phyloP scores from a whole-genome alignment of 306 rosid genomes.

The Sechiopsis laciniata region DNA sequence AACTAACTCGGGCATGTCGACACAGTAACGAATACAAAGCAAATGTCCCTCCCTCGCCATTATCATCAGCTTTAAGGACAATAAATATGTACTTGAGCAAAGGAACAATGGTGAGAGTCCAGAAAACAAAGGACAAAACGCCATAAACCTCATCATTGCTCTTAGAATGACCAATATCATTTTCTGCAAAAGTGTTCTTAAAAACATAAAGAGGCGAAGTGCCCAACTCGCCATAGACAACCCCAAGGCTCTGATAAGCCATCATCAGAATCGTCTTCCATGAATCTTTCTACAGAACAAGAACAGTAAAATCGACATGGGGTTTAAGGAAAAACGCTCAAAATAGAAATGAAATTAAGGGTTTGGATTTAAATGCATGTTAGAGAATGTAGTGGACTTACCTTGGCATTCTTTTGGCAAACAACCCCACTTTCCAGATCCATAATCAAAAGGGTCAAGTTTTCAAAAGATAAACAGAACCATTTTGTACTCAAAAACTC shows the following conservation, averaged over 20 bases:
- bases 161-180: conserved; percentile 46
- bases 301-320: conserved; percentile 18
- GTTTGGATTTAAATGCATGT: conserved; percentile 17
- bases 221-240: conserved; percentile 90
- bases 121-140: conserved; percentile 78
- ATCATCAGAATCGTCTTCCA: conserved; percentile 71
- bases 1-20: conserved; percentile 68
- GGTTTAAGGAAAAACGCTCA: conserved; percentile 12
- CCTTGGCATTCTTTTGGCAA: conserved; percentile 46
- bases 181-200: conserved; percentile 64
- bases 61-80: conserved; percentile 81
- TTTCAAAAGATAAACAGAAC: conserved; percentile 29
- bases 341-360: conserved; percentile 8
- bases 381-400: conserved; percentile 31
- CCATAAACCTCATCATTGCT: conserved; percentile 77
- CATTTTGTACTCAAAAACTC: conserved; percentile 28
- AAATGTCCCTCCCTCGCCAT: conserved; percentile 98
- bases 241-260: conserved; percentile 34
- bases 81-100: conserved; percentile 77
- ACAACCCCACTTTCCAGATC: conserved; percentile 61
- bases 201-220: conserved; percentile 83
- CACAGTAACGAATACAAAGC: conserved; percentile 86
- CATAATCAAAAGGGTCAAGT: conserved; percentile 39
- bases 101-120: conserved; percentile 82
- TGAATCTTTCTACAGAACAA: conserved; percentile 47